These are phyloP conservation scores for Mytilinidion resinicola DNA, from an alignment of 495 filamentous ascomycete species.

Conservation along the genomic window DNA sequence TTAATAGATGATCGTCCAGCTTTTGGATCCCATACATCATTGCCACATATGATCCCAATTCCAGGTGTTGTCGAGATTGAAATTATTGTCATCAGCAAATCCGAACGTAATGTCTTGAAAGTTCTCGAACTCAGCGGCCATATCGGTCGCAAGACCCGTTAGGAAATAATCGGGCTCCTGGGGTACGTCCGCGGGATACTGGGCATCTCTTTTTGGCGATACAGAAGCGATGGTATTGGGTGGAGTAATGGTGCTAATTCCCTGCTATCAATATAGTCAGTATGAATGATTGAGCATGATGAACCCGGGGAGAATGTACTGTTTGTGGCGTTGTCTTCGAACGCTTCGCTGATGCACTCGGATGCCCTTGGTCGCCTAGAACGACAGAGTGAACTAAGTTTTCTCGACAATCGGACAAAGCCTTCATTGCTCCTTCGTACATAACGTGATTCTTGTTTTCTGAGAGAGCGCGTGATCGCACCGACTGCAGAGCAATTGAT, in stretches of 20 bases:
- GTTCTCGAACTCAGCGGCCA: neutral
- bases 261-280: neutral
- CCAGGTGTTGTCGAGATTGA: neutral
- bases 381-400: neutral
- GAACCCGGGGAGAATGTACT: no score
- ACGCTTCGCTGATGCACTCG: neutral
- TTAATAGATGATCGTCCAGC: no score
- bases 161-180: neutral
- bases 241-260: neutral
- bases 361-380: neutral
- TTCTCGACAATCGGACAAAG: neutral
- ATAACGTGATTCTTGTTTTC: neutral
- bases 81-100: neutral
- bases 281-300: no score
- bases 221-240: neutral
- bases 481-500: neutral
- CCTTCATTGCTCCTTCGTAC: neutral
- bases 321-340: neutral
- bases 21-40: neutral
- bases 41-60: neutral
- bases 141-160: neutral
- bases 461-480: neutral
- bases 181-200: neutral
- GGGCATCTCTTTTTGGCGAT: neutral
- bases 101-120: neutral